phyloP scores from a whole-genome alignment of 768 basidiomycete species.

The Rhodosporidiobolus sp. region DNA sequence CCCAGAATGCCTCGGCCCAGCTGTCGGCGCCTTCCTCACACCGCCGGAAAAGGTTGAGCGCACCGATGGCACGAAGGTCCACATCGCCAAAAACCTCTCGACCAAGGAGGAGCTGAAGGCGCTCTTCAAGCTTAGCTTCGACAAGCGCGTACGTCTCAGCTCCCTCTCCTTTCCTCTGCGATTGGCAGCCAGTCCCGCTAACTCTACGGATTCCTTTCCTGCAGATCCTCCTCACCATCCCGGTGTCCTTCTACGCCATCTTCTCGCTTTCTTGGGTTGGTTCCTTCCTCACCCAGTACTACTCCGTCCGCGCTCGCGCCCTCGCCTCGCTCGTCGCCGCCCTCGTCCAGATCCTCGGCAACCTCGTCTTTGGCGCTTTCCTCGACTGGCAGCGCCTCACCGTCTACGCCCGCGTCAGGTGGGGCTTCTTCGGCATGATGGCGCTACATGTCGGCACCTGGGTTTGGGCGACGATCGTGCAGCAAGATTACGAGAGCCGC shows the following conservation, averaged over 20 bases:
- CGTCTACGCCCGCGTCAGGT: neutral
- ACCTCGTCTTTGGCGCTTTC: slow-evolving; percentile 19
- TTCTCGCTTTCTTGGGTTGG: neutral
- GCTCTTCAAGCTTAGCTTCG: neutral
- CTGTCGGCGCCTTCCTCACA: neutral
- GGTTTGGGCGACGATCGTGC: slow-evolving; percentile 18
- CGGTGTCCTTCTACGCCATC: slow-evolving; percentile 9
- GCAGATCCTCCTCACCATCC: slow-evolving; percentile 5
- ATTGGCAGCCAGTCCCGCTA: neutral
- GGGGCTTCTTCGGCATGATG: slow-evolving; percentile 2
- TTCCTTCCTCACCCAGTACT: slow-evolving; percentile 6
- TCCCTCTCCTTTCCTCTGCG: neutral
- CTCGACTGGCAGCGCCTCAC: slow-evolving; percentile 10
- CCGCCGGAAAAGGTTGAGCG: neutral
- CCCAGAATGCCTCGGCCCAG: neutral
- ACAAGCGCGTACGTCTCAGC: neutral
- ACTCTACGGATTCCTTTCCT: neutral
- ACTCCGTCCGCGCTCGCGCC: slow-evolving; percentile 2
- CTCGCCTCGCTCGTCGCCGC: slow-evolving; percentile 19
- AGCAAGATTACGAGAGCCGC: neutral
- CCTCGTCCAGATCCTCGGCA: neutral
- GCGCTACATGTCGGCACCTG: neutral
- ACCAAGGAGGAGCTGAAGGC: neutral
- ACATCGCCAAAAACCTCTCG: neutral
- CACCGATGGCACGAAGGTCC: slow-evolving; percentile 1